Base-by-base conservation (phyloP, 257 asterid genomes). In the Leonotis leonurus region DNA sequence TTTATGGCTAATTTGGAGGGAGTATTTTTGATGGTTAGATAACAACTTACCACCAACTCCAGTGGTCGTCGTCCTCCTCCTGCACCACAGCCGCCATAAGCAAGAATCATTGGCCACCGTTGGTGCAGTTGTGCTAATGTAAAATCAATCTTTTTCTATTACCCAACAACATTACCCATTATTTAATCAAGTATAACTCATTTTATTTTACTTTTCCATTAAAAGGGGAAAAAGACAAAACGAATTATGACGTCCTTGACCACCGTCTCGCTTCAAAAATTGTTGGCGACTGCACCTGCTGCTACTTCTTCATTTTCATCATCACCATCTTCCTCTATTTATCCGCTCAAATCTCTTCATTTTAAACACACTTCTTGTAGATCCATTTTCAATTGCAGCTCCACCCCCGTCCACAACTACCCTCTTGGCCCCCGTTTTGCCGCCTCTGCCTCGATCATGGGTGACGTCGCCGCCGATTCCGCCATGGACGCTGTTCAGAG, bases 401-500 rank as follows among this genome's bases (percentile, higher is more conserved):
- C 43, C 50, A 6, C 24, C 17, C 3, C 27, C 67, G 20, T 16
- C 22, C 14, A 14, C 54, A 6, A 24, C 33, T 32, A 24, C 7
- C 22, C 46, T 11, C 27, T 58, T 0, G 17, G 60, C 43, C 41
- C 64, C 55, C 60, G 73, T 49, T 36, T 8, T 56, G 14, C 56
- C 56, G 9, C 74, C 30, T 45, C 70, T 62, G 67, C 81, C 40
- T 53, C 83, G 4, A 56, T 75, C 61, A 83, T 81, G 90, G 91
- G 75, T 65, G 87, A 76, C 43, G 64, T 73, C 72, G 54, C 80
- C 29, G 78, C 75, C 37, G 97, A 89, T 80, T 76, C 91, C 60
- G 65, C 71, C 68, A 87, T 90, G 98, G 98, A 90, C 50, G 96
- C 95, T 63, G 98, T 90, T 50, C 98, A 87, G 79, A 74, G 91